Percentiles rank a stretch among this genome's conserved stretches.
Evolutionary conservation across 164 flowering plant genomes (phyloP).

Genomic region (Umbellularia californica): DNA sequence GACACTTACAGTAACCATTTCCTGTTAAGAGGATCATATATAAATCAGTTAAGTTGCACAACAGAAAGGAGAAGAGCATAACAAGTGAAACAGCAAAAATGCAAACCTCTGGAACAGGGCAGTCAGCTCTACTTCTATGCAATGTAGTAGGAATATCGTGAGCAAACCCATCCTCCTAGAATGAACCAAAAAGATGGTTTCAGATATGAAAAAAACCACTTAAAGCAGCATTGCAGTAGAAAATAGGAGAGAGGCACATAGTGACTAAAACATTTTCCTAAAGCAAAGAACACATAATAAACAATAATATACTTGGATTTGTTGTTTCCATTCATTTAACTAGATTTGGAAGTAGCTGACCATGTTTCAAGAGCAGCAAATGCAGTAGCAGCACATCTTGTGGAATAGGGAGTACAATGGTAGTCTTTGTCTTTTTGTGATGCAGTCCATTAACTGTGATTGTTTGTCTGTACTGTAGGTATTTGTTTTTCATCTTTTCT

Average conservation of each 20-base stretch:
- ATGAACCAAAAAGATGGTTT: neutral
- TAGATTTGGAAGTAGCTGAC: no score
- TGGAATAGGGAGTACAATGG: no score
- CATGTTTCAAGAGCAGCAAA: no score
- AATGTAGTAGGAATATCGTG: constrained; percentile 93
- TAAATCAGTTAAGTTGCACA: constrained; percentile 10
- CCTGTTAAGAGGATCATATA: constrained; percentile 39
- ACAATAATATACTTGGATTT: no score
- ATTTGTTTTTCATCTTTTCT: no score
- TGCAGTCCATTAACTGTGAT: no score
- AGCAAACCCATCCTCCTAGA: constrained; percentile 71
- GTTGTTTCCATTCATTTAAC: no score
- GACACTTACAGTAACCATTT: constrained; percentile 91
- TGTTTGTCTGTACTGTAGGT: no score
- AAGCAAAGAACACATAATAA: neutral
- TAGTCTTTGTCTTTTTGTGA: no score
- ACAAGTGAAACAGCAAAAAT: neutral
- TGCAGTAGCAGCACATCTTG: no score
- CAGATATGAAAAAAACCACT: neutral
- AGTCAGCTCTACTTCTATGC: constrained; percentile 97
- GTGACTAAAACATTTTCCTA: neutral
- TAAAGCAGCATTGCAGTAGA: no score
- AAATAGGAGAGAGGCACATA: neutral
- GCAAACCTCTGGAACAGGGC: constrained; percentile 90
- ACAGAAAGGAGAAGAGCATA: neutral